Base-by-base conservation (phyloP, 2,329 filamentous ascomycete genomes). In the Colletotrichum sublineola region DNA sequence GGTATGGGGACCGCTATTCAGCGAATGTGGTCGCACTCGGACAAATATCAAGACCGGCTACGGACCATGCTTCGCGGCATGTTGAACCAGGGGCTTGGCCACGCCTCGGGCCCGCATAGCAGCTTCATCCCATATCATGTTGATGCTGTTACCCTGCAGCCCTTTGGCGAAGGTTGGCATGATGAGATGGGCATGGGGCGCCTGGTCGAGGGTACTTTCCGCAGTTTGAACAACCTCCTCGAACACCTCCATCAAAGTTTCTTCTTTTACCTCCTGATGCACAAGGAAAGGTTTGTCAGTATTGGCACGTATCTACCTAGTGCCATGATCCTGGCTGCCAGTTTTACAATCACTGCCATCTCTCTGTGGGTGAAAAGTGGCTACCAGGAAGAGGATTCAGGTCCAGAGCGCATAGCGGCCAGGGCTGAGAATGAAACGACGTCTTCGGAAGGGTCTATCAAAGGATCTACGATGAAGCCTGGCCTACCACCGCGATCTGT, bases 231-330 rank as follows among this genome's bases (percentile, higher is more conserved):
- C 84, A 99, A 99, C 79, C 84, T 99, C 71, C 88, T 99, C 42
- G 96, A 99, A 83, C 95, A 99, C 80, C 87, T 99, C 73, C 96
- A 99, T 80, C 96, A 99, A 84, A 98, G 95, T 81, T 99, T 99
- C 86, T 99, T 99, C 88, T 98, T 99, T 84, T 99, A 99, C 81
- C 86, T 99, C 63, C 87, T 99, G 56, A 95, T 98, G 90, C 92
- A 97, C 76, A 90, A 92, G 40, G 94, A 96, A 77, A 91, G 95
- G 14, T 99, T 99, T 80, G 96, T 98, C 76, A 98, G 95, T 82
- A 99, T 99, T 75, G 96, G 96, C 20, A 99, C 96, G 1, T 99
- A 99, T 79, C 87, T 99, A 4, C 96, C 96, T 0, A 97, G 94
- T 77, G 96, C 96, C n/a, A 99, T 99, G 96, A 84, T 98, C 63